Percentiles rank a stretch among this genome's conserved stretches.
phyloP scores from a whole-genome alignment of 352 stramenopile genomes.

The Pythium biforme region DNA sequence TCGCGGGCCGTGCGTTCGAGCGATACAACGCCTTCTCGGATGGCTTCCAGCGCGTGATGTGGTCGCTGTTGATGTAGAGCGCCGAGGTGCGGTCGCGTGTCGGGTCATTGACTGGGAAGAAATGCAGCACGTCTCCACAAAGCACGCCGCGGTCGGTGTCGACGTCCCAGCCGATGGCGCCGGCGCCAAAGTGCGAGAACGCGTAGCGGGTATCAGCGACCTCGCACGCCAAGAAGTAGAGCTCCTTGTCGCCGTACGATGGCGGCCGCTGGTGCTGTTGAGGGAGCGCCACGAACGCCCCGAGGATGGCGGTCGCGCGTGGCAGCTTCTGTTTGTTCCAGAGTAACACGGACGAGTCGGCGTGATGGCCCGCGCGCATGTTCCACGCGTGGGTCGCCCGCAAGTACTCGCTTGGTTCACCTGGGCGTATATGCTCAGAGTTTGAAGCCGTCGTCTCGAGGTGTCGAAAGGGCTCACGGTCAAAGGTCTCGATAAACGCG shows the following conservation, averaged over 20 bases:
- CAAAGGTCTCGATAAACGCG: conserved; percentile 48
- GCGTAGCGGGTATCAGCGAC: conserved; percentile 61
- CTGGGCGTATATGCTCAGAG: too few relatives aligned
- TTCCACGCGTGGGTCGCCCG: conserved; percentile 66
- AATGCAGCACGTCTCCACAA: conserved; percentile 56
- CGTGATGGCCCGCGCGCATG: conserved; percentile 57
- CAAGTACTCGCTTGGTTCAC: conserved; percentile 49
- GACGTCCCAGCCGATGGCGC: conserved; percentile 43
- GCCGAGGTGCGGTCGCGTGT: conserved; percentile 18
- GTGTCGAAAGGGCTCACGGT: conserved; percentile 39
- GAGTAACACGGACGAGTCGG: conserved; percentile 73
- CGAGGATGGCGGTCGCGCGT: conserved; percentile 58
- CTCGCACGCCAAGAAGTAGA: conserved; percentile 67
- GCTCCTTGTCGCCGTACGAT: conserved; percentile 70
- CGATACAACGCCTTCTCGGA: conserved; percentile 43
- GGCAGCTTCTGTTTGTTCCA: conserved; percentile 64
- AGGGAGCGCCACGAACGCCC: conserved; percentile 40
- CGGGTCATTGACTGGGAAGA: conserved; percentile 34
- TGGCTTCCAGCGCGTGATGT: conserved; percentile 32
- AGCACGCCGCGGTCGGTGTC: conserved; percentile 38
- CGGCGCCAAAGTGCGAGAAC: conserved; percentile 64
- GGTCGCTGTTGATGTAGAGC: conserved; percentile 70
- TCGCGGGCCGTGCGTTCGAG: conserved; percentile 42
- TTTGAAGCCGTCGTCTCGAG: conserved; percentile 29
- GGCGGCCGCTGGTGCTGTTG: conserved; percentile 23